phyloP scores from a whole-genome alignment of 1,139 yeast species.

The Candida sp. region DNA sequence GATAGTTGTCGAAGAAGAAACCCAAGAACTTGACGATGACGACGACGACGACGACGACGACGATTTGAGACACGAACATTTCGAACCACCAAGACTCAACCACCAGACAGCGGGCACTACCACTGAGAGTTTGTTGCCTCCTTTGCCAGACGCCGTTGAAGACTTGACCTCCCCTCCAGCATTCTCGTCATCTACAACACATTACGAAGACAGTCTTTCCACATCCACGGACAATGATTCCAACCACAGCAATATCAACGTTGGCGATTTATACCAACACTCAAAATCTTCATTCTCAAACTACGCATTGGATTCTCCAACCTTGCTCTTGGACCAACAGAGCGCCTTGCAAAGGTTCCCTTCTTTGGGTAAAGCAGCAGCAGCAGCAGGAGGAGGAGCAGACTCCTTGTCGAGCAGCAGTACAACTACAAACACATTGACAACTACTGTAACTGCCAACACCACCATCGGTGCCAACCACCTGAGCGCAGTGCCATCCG shows the following conservation, averaged over 20 bases:
- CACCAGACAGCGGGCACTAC: conserved; percentile 1
- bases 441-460: conserved; percentile 1
- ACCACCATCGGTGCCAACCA: background rate
- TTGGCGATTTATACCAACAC: conserved; percentile 17
- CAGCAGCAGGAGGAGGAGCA: background rate
- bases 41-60: conserved; percentile 1
- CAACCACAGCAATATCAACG: conserved; percentile 5
- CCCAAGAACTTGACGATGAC: background rate
- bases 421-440: background rate
- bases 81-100: background rate
- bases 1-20: background rate
- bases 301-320: conserved; percentile 36
- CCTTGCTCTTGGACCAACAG: conserved; percentile 21
- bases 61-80: background rate
- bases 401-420: conserved; percentile 6
- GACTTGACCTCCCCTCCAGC: conserved; percentile 11
- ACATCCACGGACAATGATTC: conserved; percentile 5
- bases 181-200: background rate
- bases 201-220: conserved; percentile 9
- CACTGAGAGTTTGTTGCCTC: conserved; percentile 40
- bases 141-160: conserved; percentile 32
- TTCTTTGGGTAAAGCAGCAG: conserved; percentile 10
- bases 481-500: conserved; percentile 12
- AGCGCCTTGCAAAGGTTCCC: conserved; percentile 22
- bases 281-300: conserved; percentile 24